Conservation (phyloP, 371 early-diverging fungal species). For the Mortierella sp. region DNA sequence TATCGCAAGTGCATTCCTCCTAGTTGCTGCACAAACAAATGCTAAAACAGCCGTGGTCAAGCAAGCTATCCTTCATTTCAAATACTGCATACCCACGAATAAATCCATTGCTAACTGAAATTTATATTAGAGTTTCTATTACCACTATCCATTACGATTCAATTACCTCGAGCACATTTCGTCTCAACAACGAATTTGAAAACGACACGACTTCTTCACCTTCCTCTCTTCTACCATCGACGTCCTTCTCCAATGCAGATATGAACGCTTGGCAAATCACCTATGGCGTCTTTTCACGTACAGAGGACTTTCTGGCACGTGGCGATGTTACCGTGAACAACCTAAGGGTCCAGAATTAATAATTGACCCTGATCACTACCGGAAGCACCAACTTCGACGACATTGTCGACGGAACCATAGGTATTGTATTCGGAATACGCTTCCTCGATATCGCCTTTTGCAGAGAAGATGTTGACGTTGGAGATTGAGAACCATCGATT, state of each 20-base stretch:
- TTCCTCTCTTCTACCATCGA: not conserved
- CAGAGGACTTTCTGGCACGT: constrained; percentile 66
- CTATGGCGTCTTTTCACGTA: constrained; percentile 72
- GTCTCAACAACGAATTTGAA: constrained; percentile 46
- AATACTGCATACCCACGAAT: no score
- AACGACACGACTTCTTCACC: not conserved
- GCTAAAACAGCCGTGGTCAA: not conserved
- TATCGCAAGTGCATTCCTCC: not conserved
- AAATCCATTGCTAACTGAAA: not conserved
- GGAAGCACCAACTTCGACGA: constrained; percentile 64
- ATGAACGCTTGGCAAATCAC: constrained; percentile 60
- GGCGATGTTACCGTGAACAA: constrained; percentile 66
- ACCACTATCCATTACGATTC: constrained; percentile 56
- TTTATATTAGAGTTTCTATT: constrained; percentile 28
- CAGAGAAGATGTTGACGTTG: constrained; percentile 49
- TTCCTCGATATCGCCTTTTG: constrained; percentile 23
- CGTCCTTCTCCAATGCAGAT: not conserved
- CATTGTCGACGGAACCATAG: constrained; percentile 63
- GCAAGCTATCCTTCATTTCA: not conserved
- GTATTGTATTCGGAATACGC: constrained; percentile 59
- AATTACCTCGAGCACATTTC: constrained; percentile 63
- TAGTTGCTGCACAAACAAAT: not conserved
- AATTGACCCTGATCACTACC: constrained; percentile 65
- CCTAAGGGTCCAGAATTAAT: constrained; percentile 61
- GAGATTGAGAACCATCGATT: constrained; percentile 60